A percentile compares a stretch with the other conserved stretches of the same genome.
These are phyloP conservation scores for Scalesia atractyloides DNA, from an alignment of 129 eudicot species.

Conservation along the genomic window DNA sequence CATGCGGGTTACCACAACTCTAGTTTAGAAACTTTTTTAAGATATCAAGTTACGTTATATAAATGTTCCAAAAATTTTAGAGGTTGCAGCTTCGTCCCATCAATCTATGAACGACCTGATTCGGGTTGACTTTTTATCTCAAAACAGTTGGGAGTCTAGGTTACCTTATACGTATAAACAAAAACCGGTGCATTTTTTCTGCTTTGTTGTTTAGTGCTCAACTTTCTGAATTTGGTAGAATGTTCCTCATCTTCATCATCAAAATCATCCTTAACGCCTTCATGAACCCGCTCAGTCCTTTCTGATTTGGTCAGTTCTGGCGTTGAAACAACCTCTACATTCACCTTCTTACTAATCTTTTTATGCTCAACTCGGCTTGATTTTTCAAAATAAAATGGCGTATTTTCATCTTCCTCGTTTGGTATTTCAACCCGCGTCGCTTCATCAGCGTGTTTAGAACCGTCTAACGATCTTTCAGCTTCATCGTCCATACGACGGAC, in stretches of 20 bases:
- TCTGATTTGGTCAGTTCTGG: conserved; percentile 39
- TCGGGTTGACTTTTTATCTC: background rate
- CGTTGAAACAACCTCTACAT: conserved; percentile 28
- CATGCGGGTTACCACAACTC: too few relatives aligned
- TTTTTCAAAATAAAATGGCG: conserved; percentile 28
- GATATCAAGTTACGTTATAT: background rate
- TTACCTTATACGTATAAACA: conserved; percentile 88
- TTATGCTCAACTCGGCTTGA: conserved; percentile 17
- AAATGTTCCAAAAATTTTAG: background rate
- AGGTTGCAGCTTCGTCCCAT: background rate
- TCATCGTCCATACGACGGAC: conserved; percentile 62
- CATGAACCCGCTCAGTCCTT: conserved; percentile 30
- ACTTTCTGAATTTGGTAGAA: conserved; percentile 34
- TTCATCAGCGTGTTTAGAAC: conserved; percentile 32
- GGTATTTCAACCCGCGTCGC: conserved; percentile 25
- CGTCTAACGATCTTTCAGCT: conserved; percentile 40
- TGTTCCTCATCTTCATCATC: conserved; percentile 46
- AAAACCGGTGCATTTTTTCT: conserved; percentile 45
- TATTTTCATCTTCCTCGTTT: conserved; percentile 40
- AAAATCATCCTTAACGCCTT: conserved; percentile 34
- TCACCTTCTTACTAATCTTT: conserved; percentile 29
- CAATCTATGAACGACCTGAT: background rate
- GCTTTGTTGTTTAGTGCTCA: conserved; percentile 33
- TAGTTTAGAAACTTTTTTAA: background rate
- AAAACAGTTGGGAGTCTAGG: background rate